These are phyloP conservation scores for Fraxinus greggii DNA, from an alignment of 305 asterid species.

Conservation along the genomic window DNA sequence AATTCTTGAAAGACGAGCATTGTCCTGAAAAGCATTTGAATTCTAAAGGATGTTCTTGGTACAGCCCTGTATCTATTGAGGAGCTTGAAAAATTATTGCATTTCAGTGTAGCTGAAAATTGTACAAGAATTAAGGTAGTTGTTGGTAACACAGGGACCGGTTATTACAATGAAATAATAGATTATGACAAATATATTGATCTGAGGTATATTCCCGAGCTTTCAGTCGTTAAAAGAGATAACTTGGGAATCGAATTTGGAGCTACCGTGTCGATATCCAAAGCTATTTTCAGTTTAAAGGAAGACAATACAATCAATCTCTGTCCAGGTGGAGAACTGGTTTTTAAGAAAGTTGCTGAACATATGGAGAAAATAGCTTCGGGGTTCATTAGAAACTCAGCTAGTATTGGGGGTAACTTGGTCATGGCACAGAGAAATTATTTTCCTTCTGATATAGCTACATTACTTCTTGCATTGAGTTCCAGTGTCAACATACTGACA, in stretches of 20 bases:
- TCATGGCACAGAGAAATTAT: slow-evolving; percentile 73
- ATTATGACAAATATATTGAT: slow-evolving; percentile 51
- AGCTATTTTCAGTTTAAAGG: slow-evolving; percentile 45
- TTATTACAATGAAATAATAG: slow-evolving; percentile 51
- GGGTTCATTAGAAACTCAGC: slow-evolving; percentile 74
- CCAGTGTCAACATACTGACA: slow-evolving; percentile 50
- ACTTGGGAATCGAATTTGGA: slow-evolving; percentile 55
- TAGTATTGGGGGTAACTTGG: slow-evolving; percentile 88
- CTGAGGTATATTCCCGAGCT: slow-evolving; percentile 65
- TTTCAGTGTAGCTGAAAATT: slow-evolving; percentile 27
- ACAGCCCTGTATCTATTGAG: slow-evolving; percentile 48
- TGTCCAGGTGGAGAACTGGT: slow-evolving; percentile 33
- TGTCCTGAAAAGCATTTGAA: slow-evolving; percentile 33
- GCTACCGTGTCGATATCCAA: slow-evolving; percentile 65
- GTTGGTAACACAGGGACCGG: slow-evolving; percentile 74
- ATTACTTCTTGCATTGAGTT: slow-evolving; percentile 61
- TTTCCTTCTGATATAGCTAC: slow-evolving; percentile 93
- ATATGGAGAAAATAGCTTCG: slow-evolving; percentile 75
- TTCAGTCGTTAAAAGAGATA: slow-evolving; percentile 38
- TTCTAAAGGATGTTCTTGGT: slow-evolving; percentile 49
- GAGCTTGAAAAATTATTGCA: slow-evolving; percentile 52
- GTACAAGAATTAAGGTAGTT: slow-evolving; percentile 40
- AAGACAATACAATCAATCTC: slow-evolving; percentile 18
- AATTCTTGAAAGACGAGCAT: slow-evolving; percentile 31
- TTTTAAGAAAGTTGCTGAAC: slow-evolving; percentile 49